Evolutionary conservation across 495 filamentous ascomycete genomes (phyloP).

Genomic region (Friedmanniomyces simplex): DNA sequence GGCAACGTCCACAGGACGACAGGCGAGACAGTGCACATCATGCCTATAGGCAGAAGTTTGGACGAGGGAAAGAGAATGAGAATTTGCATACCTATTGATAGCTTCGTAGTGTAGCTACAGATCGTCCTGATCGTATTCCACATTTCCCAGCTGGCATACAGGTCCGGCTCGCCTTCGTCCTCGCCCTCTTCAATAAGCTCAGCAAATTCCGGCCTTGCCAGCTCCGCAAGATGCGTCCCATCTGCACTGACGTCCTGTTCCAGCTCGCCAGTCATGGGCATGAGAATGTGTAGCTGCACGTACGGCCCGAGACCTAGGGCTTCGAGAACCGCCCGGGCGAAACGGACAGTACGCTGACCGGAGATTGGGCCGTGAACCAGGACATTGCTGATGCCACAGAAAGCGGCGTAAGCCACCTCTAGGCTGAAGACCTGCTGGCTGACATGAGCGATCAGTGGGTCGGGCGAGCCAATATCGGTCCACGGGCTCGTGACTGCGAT

Average conservation of each 20-base stretch:
- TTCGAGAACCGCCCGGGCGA: conserved; percentile 77
- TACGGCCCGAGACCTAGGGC: conserved; percentile 61
- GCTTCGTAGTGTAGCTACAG: conserved; percentile 72
- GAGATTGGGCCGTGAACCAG: conserved; percentile 65
- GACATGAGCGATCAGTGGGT: conserved; percentile 69
- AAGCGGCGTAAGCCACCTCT: conserved; percentile 88
- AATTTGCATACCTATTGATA: conserved; percentile 66
- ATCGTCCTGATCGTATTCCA: conserved; percentile 81
- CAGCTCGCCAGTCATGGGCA: conserved; percentile 61
- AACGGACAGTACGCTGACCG: conserved; percentile 48
- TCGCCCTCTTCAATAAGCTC: conserved; percentile 34
- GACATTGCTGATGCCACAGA: conserved; percentile 78
- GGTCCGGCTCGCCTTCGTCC: conserved; percentile 40
- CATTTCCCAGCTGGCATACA: conserved; percentile 77
- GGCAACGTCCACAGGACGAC: too few relatives aligned
- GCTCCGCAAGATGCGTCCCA: conserved; percentile 47
- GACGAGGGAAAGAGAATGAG: conserved; percentile 1
- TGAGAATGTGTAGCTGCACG: conserved; percentile 66
- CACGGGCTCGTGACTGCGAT: conserved; percentile 69
- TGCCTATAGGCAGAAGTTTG: not conserved
- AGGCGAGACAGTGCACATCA: too few relatives aligned
- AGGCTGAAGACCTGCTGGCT: conserved; percentile 81
- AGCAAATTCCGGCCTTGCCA: conserved; percentile 46
- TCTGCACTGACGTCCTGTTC: conserved; percentile 42
- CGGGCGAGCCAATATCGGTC: conserved; percentile 79